Conservation (phyloP, 1,284 basidiomycete genomes). For the Malassezia obtusa region DNA sequence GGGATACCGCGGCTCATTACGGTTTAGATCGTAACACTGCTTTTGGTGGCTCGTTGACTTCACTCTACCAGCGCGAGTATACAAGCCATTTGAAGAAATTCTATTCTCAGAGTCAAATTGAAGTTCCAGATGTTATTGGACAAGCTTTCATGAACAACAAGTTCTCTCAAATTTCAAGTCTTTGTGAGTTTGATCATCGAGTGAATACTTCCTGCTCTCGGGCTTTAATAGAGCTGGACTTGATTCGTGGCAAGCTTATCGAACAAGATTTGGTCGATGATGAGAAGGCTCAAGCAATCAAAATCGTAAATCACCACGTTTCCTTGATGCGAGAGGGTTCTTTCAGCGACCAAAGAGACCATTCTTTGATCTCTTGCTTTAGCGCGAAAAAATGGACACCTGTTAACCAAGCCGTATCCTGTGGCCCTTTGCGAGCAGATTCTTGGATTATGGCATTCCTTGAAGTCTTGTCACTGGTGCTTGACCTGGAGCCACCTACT, state of each 20-base stretch:
- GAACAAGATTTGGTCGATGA: background rate
- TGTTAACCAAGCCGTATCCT: background rate
- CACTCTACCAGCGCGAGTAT: background rate
- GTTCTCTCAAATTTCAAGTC: constrained; percentile 11
- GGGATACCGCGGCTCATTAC: constrained; percentile 11
- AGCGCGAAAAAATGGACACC: background rate
- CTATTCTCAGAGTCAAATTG: background rate
- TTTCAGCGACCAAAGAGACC: constrained; percentile 9
- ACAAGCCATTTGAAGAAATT: background rate
- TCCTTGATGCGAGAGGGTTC: background rate
- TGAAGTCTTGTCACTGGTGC: background rate
- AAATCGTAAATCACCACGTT: background rate
- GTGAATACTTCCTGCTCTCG: constrained; percentile 1
- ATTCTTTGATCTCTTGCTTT: background rate
- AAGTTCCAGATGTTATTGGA: constrained; percentile 10
- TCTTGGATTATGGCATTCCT: constrained; percentile 3
- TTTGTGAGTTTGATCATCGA: constrained; percentile 9
- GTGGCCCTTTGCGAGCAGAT: background rate
- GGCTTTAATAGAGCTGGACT: constrained; percentile 1
- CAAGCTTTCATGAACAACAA: constrained; percentile 14
- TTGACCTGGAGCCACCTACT: background rate
- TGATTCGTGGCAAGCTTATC: constrained; percentile 8
- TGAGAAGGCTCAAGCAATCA: background rate
- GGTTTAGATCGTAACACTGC: constrained; percentile 7
- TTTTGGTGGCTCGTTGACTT: constrained; percentile 9